A percentile compares a stretch with the other conserved stretches of the same genome.
Conservation (phyloP, 768 basidiomycete species). For the Thelephora aurantiotincta region DNA sequence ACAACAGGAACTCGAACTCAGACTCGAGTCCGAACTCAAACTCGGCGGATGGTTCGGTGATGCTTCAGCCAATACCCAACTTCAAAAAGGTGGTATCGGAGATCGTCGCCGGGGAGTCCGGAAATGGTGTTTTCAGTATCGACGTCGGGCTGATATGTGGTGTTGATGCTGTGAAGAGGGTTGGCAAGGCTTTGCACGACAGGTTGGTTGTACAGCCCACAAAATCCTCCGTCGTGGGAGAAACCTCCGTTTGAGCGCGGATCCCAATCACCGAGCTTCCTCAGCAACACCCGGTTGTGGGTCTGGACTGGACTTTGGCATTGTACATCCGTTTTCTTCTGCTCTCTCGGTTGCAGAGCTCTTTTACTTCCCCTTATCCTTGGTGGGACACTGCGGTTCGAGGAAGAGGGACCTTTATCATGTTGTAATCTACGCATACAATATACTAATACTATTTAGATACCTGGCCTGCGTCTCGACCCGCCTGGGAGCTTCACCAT, state of each 20-base stretch:
- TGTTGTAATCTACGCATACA: no score
- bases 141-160: conserved; percentile 55
- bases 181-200: conserved; percentile 36
- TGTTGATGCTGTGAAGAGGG: conserved; percentile 26
- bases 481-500: background rate
- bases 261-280: no score
- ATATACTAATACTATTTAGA: no score
- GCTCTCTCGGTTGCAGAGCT: background rate
- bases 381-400: no score
- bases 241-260: no score
- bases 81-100: conserved; percentile 36
- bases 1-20: background rate
- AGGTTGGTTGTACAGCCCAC: conserved; percentile 19
- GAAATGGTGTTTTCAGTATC: conserved; percentile 36
- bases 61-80: conserved; percentile 46
- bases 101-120: conserved; percentile 27
- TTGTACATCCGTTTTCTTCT: background rate
- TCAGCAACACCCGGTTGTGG: no score
- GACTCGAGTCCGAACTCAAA: background rate
- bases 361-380: background rate
- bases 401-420: no score
- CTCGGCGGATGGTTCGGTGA: conserved; percentile 12
- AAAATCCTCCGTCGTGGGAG: no score
- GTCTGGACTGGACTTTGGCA: background rate
- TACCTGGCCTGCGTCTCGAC: background rate